Evolutionary conservation across 441 rosid genomes (phyloP).

Genomic region (Eruca vesicaria): DNA sequence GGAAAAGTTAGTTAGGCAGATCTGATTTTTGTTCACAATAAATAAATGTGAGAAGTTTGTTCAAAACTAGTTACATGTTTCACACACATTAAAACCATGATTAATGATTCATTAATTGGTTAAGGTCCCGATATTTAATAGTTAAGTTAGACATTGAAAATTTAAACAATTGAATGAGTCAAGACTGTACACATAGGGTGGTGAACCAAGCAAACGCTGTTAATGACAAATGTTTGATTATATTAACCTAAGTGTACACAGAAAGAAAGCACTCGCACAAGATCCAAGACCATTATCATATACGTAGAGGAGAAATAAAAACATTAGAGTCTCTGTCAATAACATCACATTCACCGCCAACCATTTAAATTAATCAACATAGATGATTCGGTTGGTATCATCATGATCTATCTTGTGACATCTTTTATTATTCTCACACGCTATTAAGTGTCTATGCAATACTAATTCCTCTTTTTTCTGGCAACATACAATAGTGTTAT

Average conservation of each 20-base stretch:
- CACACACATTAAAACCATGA: constrained; percentile 29
- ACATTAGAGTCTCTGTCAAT: constrained; percentile 24
- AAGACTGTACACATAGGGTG: constrained; percentile 28
- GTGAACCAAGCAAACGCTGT: constrained; percentile 37
- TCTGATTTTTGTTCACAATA: background rate
- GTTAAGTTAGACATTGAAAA: constrained; percentile 16
- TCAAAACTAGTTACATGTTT: constrained; percentile 12
- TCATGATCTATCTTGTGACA: constrained; percentile 9
- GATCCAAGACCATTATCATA: constrained; percentile 40
- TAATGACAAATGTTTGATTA: constrained; percentile 28
- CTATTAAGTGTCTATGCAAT: background rate
- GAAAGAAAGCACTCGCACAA: constrained; percentile 35
- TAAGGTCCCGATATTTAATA: constrained; percentile 34
- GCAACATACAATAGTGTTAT: background rate
- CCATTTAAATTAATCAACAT: constrained; percentile 10
- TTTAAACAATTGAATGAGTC: constrained; percentile 15
- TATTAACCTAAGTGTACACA: constrained; percentile 12
- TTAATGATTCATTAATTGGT: constrained; percentile 30
- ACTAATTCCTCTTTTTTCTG: background rate
- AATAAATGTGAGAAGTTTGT: constrained; percentile 4
- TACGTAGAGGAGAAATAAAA: background rate
- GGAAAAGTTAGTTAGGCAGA: constrained; percentile 17
- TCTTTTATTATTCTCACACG: constrained; percentile 1
- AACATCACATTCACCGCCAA: constrained; percentile 38
- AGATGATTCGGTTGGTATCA: constrained; percentile 29